These are phyloP conservation scores for Talaromyces marneffei DNA, from an alignment of 2,329 filamentous ascomycete genomes.

Conservation along the genomic window DNA sequence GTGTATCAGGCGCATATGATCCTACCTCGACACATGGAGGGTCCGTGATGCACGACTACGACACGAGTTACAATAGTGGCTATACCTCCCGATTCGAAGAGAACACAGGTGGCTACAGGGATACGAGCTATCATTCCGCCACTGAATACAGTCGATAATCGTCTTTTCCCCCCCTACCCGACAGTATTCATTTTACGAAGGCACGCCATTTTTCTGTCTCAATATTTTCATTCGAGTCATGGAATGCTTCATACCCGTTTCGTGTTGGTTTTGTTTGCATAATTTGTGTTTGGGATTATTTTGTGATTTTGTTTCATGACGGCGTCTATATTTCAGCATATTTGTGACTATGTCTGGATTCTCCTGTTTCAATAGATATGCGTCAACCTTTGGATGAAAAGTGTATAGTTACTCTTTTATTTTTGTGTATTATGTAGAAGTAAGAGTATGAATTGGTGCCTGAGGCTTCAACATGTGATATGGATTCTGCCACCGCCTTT, in stretches of 20 bases:
- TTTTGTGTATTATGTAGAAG: background rate
- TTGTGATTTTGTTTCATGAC: background rate
- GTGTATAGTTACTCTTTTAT: background rate
- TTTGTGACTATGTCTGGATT: background rate
- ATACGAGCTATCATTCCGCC: constrained; percentile 20
- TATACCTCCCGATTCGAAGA: constrained; percentile 31
- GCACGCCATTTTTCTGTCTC: constrained; percentile 9
- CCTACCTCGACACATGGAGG: constrained; percentile 29
- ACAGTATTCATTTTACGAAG: constrained; percentile 11
- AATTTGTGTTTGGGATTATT: constrained; percentile 2
- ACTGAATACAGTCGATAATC: constrained; percentile 23
- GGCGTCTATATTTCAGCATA: constrained; percentile 7
- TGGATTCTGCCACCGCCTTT: constrained; percentile 23
- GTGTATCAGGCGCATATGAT: constrained; percentile 36
- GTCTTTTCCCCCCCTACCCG: background rate
- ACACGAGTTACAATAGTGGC: constrained; percentile 35
- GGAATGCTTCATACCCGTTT: background rate
- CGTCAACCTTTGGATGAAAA: background rate
- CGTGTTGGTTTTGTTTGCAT: constrained; percentile 3
- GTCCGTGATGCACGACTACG: constrained; percentile 36
- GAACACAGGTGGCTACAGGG: constrained; percentile 11
- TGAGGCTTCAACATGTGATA: background rate
- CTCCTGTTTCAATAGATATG: constrained; percentile 1
- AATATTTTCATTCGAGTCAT: background rate
- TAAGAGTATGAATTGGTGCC: background rate